Conservation (phyloP, 1,284 basidiomycete species). For the Ustilago hordei region DNA sequence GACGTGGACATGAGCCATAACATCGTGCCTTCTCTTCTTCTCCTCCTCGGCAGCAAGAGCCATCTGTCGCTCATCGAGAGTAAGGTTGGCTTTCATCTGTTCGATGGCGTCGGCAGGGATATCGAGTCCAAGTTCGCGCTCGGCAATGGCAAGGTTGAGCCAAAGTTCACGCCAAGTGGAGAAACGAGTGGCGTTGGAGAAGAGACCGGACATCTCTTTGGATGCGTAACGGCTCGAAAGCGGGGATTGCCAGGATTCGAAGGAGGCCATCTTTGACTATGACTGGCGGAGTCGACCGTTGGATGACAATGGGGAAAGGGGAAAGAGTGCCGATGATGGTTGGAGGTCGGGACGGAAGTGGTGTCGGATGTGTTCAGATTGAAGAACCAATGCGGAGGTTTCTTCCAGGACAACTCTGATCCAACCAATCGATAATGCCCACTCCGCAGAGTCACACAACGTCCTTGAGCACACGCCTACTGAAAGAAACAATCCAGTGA, state of each 20-base stretch:
- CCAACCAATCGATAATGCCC: slow-evolving; percentile 6
- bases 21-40: slow-evolving; percentile 97
- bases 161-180: slow-evolving; percentile 96
- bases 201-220: slow-evolving; percentile 97
- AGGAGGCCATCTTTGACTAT: slow-evolving; percentile 36
- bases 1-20: slow-evolving; percentile 99
- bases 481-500: no score
- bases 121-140: slow-evolving; percentile 92
- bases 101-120: slow-evolving; percentile 91
- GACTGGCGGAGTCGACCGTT: not conserved
- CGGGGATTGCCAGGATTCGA: slow-evolving; percentile 67
- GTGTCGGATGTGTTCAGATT: not conserved
- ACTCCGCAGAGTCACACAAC: slow-evolving; percentile 7
- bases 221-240: slow-evolving; percentile 85
- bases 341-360: not conserved
- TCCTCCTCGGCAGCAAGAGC: slow-evolving; percentile 91
- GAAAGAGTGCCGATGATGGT: slow-evolving; percentile 1
- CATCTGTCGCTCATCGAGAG: slow-evolving; percentile 89
- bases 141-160: slow-evolving; percentile 95
- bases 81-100: slow-evolving; percentile 90
- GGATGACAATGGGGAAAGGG: not conserved
- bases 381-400: slow-evolving; percentile 16
- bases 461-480: slow-evolving; percentile 1
- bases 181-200: slow-evolving; percentile 92
- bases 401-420: not conserved